Percentiles rank a stretch among this genome's conserved stretches.
phyloP scores from a whole-genome alignment of 192 early-diverging fungal genomes.

The Gamsiella multidivaricata region DNA sequence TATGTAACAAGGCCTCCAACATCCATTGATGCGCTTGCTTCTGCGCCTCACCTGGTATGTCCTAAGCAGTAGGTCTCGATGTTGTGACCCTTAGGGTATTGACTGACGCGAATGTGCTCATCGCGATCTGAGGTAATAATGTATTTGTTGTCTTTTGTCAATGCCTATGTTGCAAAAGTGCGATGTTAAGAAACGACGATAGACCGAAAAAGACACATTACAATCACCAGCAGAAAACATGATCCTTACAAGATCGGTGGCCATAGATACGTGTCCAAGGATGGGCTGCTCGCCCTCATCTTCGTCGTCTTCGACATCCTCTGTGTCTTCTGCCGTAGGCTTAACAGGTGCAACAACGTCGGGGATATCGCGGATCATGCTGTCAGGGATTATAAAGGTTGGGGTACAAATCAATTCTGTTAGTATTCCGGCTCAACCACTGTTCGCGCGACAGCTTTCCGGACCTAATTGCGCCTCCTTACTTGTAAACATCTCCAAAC shows the following conservation, averaged over 20 bases:
- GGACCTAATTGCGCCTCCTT: no score
- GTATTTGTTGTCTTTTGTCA: conserved; percentile 71
- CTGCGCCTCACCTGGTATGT: conserved; percentile 77
- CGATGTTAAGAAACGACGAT: no score
- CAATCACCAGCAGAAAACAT: neutral
- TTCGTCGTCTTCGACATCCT: conserved; percentile 49
- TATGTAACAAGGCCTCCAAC: no score
- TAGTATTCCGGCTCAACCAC: no score
- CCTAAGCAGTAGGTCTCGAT: conserved; percentile 92
- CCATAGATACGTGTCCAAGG: conserved; percentile 95
- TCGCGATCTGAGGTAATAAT: conserved; percentile 96
- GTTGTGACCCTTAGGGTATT: conserved; percentile 89
- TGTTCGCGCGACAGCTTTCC: neutral
- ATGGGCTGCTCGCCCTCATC: conserved; percentile 56
- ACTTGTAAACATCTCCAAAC: conserved; percentile 95
- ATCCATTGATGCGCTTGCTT: neutral
- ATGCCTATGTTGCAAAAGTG: conserved; percentile 48
- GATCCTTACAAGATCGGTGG: conserved; percentile 81
- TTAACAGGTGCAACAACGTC: conserved; percentile 36
- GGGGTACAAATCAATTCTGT: neutral
- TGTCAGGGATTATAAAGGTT: neutral
- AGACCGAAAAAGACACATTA: neutral
- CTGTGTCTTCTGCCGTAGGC: conserved; percentile 31
- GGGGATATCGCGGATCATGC: conserved; percentile 40
- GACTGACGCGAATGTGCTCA: conserved; percentile 96